Evolutionary conservation across 75 land plant genomes (phyloP).

Genomic region (Adiantum capillusveneris): DNA sequence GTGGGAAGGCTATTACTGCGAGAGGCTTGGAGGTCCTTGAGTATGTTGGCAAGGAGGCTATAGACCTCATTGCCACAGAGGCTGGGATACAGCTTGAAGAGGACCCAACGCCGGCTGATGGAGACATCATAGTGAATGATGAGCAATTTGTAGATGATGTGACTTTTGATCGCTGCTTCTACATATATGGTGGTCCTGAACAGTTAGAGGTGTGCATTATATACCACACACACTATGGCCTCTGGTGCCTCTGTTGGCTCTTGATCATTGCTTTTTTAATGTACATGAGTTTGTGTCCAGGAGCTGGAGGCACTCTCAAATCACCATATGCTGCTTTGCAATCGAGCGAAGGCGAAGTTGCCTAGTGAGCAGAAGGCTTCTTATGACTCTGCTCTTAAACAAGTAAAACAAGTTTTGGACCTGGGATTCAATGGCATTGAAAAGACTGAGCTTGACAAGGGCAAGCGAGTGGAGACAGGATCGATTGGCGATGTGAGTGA

Average conservation of each 20-base stretch:
- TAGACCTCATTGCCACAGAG: slow-evolving; percentile 83
- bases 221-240: too few relatives aligned
- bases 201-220: slow-evolving; percentile 85
- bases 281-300: slow-evolving; percentile 35
- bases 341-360: slow-evolving; percentile 75
- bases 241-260: slow-evolving; percentile 5
- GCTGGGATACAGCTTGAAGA: slow-evolving; percentile 83
- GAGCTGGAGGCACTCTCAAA: slow-evolving; percentile 91
- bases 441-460: slow-evolving; percentile 50
- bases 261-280: too few relatives aligned
- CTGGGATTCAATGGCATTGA: slow-evolving; percentile 44
- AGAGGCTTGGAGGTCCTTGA: slow-evolving; percentile 93
- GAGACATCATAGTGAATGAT: slow-evolving; percentile 29
- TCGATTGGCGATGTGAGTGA: slow-evolving; percentile 43
- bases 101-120: slow-evolving; percentile 21
- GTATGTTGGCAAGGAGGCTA: slow-evolving; percentile 85
- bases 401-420: slow-evolving; percentile 72
- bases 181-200: slow-evolving; percentile 98
- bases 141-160: slow-evolving; percentile 72
- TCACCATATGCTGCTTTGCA: slow-evolving; percentile 74
- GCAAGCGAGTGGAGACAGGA: slow-evolving; percentile 66
- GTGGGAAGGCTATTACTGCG: slow-evolving; percentile 80
- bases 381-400: slow-evolving; percentile 64
- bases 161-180: slow-evolving; percentile 94
- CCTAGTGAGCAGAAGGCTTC: slow-evolving; percentile 60